A percentile compares a stretch with the other conserved stretches of the same genome.
phyloP scores from a whole-genome alignment of 2,329 filamentous ascomycete genomes.

The Clonostachys sp. region DNA sequence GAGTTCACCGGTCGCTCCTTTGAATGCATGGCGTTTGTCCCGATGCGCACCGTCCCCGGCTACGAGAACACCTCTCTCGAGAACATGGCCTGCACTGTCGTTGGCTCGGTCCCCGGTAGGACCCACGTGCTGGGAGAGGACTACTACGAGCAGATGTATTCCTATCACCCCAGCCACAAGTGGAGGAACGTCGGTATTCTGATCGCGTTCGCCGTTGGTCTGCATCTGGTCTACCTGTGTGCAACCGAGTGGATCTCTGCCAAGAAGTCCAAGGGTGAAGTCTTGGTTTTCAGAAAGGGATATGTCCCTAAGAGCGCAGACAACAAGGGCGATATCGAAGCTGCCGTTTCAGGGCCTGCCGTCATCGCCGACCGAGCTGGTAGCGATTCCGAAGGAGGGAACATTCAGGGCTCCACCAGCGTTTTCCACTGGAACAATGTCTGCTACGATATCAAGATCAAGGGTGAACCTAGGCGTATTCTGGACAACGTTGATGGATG shows the following conservation, averaged over 20 bases:
- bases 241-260: conserved; percentile 41
- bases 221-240: conserved; percentile 41
- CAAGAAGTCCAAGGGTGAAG: conserved; percentile 56
- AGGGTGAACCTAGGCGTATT: conserved; percentile 60
- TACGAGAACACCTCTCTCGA: conserved; percentile 16
- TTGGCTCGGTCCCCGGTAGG: conserved; percentile 39
- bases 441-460: conserved; percentile 70
- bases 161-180: conserved; percentile 39
- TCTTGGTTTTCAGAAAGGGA: conserved; percentile 52
- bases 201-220: conserved; percentile 42
- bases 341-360: conserved; percentile 9
- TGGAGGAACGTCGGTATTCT: conserved; percentile 57
- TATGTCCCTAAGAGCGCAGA: conserved; percentile 11
- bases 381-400: conserved; percentile 26
- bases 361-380: conserved; percentile 24
- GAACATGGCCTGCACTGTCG: conserved; percentile 39
- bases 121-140: conserved; percentile 36
- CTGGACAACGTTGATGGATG: conserved; percentile 69
- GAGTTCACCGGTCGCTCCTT: conserved; percentile 45
- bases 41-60: conserved; percentile 10
- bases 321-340: conserved; percentile 44
- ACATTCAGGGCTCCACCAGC: conserved; percentile 34
- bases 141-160: conserved; percentile 41
- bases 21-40: conserved; percentile 14
- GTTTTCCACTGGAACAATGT: conserved; percentile 70